Base-by-base conservation (phyloP, 2,329 filamentous ascomycete genomes). In the Diaporthe helianthi region DNA sequence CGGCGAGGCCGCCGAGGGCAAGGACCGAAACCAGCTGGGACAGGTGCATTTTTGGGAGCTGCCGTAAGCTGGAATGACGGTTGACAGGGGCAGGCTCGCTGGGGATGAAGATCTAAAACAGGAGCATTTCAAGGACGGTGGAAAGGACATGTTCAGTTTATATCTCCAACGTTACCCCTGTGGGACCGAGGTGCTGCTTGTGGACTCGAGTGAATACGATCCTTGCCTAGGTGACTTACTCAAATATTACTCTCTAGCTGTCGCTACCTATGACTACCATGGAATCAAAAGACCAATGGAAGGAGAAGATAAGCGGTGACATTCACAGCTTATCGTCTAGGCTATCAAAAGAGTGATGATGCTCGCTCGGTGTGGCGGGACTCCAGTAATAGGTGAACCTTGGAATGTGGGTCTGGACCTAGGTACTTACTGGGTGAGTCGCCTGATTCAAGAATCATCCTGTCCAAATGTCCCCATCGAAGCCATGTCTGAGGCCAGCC, bases 1-100 rank as follows among this genome's bases (percentile, higher is more conserved):
- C 49, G 51, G 69, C 69, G 17, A 54, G 29, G 12, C 65, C 49
- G 54, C 55, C 36, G 49, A 70, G 65, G 33, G 69, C 69, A 36
- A 70, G 69, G 9, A 49, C 36, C 29, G 38, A 64, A 33, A 70
- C 24, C 15, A 70, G 51, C 49, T 70, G 55, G 19, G 49, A 44
- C 69, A 66, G 52, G 41, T 41, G 65, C 69, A 70, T 70, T 15
- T 64, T 68, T 38, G 10, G 10, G 55, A 26, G 19, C 54, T 55
- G 65, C 29, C 51, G 26, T 31, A 24, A 4, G 24, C 44, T 19
- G 15, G 19, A 67, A n/a, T 22, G 68, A 36, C 44, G 58, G 33
- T 49, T 63, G 58, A 36, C 58, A 49, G 29, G 26, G 44, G 29
- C 58, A 49, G 44, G 24, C 41, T 49, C 58, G 24, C 41, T 49